These are phyloP conservation scores for Penicillium glabrum DNA, from an alignment of 2,329 filamentous ascomycete species.

Conservation along the genomic window DNA sequence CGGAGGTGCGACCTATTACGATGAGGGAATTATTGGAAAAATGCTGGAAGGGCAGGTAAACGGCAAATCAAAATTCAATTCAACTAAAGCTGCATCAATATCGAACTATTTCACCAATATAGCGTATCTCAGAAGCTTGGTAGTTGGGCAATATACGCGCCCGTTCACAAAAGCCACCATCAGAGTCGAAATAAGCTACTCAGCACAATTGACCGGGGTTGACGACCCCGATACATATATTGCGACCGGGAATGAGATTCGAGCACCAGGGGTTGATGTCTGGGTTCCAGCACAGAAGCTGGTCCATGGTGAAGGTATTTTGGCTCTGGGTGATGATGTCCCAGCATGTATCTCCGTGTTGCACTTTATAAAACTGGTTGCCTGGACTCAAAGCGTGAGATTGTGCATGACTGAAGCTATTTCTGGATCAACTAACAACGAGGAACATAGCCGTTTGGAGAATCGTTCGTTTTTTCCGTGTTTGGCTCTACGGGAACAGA, in stretches of 20 bases:
- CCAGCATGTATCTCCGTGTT: slow-evolving; percentile 24
- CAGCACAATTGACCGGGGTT: slow-evolving; percentile 6
- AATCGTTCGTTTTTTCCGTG: neutral
- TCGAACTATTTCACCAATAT: neutral
- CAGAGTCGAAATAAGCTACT: neutral
- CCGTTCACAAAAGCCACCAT: neutral
- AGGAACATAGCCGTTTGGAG: neutral
- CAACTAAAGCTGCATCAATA: neutral
- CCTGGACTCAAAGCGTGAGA: slow-evolving; percentile 7
- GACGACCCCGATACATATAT: slow-evolving; percentile 16
- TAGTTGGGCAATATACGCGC: neutral
- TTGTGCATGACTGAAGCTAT: neutral
- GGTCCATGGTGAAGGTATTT: slow-evolving; percentile 18
- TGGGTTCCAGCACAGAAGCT: slow-evolving; percentile 25
- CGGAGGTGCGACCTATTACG: slow-evolving; percentile 22
- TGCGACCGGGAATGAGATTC: slow-evolving; percentile 23
- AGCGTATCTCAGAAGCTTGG: neutral
- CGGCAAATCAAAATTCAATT: neutral
- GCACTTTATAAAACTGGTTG: slow-evolving; percentile 14
- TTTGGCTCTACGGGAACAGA: slow-evolving; percentile 2
- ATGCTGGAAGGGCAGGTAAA: slow-evolving; percentile 11
- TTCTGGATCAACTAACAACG: neutral
- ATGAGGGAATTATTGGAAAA: slow-evolving; percentile 25
- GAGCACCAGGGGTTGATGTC: slow-evolving; percentile 23
- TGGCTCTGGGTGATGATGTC: slow-evolving; percentile 18